Conservation (phyloP, 345 rosid genomes). For the Hevea brasiliensis region DNA sequence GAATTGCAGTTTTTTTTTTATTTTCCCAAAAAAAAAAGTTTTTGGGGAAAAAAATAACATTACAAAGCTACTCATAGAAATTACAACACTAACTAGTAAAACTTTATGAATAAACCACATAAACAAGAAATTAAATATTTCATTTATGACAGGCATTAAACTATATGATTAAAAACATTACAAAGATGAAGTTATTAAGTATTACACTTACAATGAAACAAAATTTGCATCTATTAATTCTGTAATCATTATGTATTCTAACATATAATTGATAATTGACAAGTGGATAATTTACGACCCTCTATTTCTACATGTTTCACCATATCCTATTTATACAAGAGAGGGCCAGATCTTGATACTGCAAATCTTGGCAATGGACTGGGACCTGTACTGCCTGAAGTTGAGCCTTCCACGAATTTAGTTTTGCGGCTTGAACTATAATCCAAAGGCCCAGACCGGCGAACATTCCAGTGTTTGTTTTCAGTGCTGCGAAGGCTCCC, state of each 20-base stretch:
- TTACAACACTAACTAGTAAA: too few relatives aligned
- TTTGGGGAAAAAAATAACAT: too few relatives aligned
- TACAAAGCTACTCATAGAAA: too few relatives aligned
- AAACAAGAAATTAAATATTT: too few relatives aligned
- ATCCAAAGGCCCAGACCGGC: constrained; percentile 93
- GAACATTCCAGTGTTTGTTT: constrained; percentile 52
- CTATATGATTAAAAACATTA: neutral
- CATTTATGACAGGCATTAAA: neutral
- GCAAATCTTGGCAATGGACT: constrained; percentile 92
- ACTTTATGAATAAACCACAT: neutral
- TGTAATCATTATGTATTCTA: neutral
- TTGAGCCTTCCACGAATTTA: constrained; percentile 59
- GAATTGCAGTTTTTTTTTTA: too few relatives aligned
- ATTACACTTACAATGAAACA: constrained; percentile 2
- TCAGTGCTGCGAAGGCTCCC: constrained; percentile 51
- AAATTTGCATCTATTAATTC: constrained; percentile 2
- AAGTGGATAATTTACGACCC: constrained; percentile 8
- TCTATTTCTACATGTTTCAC: neutral
- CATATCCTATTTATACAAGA: constrained; percentile 70
- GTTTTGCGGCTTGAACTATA: constrained; percentile 79
- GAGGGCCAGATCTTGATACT: constrained; percentile 93
- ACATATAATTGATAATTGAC: constrained; percentile 4
- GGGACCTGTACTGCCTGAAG: constrained; percentile 77
- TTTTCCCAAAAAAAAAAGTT: too few relatives aligned
- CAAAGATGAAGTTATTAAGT: too few relatives aligned